Percentiles rank a stretch among this genome's conserved stretches.
Evolutionary conservation across 2,329 filamentous ascomycete species (phyloP).

Genomic region (Thielaviopsis punctulata): DNA sequence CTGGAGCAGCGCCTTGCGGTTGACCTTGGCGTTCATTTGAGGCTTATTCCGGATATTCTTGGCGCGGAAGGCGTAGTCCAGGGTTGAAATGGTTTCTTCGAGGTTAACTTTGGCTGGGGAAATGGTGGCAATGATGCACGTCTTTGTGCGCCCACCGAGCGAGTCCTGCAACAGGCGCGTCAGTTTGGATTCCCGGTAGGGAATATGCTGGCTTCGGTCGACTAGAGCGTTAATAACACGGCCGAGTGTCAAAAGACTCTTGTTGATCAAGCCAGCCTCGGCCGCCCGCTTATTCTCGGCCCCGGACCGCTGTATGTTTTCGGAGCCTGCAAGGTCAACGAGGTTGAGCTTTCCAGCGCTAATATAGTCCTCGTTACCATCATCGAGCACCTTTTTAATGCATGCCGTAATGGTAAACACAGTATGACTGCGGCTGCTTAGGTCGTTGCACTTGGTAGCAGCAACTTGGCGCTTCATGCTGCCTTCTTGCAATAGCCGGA

Average conservation of each 20-base stretch:
- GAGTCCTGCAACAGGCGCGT: conserved; percentile 93
- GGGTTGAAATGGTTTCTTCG: conserved; percentile 93
- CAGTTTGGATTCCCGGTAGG: conserved; percentile 83
- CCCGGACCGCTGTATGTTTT: conserved; percentile 92
- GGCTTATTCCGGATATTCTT: conserved; percentile 99
- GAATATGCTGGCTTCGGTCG: conserved; percentile 77
- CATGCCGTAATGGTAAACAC: conserved; percentile 93
- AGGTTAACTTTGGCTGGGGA: conserved; percentile 90
- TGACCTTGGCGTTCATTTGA: conserved; percentile 79
- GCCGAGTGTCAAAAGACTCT: conserved; percentile 83
- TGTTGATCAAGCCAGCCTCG: conserved; percentile 95
- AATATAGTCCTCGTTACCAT: conserved; percentile 76
- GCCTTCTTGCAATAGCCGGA: conserved; percentile 74
- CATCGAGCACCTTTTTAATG: conserved; percentile 63
- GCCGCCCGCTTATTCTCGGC: conserved; percentile 95
- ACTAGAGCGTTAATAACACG: conserved; percentile 96
- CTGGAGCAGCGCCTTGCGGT: conserved; percentile 78
- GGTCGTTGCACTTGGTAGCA: conserved; percentile 97
- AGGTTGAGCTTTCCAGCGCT: conserved; percentile 88
- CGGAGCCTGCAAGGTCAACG: conserved; percentile 89
- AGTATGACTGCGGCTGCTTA: conserved; percentile 92
- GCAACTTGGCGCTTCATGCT: conserved; percentile 95
- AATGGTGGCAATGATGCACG: conserved; percentile 93
- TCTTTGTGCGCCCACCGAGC: conserved; percentile 86
- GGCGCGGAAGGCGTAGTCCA: conserved; percentile 93